phyloP scores from a whole-genome alignment of 2,329 filamentous ascomycete species.

The Exophiala dermatitidis region DNA sequence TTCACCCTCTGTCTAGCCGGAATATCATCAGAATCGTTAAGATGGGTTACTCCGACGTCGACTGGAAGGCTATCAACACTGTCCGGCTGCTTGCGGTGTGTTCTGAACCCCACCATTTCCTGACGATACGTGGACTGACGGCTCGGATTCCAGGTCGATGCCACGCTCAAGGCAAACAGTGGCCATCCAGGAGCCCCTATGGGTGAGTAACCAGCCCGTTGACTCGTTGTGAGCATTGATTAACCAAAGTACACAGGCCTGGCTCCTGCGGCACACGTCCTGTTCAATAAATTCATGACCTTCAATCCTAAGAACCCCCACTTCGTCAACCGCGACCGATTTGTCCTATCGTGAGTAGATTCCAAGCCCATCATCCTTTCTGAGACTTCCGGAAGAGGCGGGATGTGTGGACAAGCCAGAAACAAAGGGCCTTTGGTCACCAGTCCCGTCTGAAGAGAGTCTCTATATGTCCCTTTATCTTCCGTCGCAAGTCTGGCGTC shows the following conservation, averaged over 20 bases:
- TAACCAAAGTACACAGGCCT: conserved; percentile 46
- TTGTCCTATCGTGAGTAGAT: conserved; percentile 87
- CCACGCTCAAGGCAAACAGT: conserved; percentile 89
- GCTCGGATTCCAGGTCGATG: conserved; percentile 68
- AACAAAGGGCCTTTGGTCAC: too few species aligned
- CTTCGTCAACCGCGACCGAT: conserved; percentile 96
- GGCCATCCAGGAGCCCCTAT: conserved; percentile 98
- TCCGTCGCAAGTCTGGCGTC: neutral
- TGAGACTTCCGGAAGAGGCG: neutral
- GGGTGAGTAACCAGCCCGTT: conserved; percentile 34
- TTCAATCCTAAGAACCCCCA: conserved; percentile 99
- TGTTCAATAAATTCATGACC: conserved; percentile 98
- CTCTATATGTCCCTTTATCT: neutral
- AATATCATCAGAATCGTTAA: conserved; percentile 33
- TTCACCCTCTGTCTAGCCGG: conserved; percentile 2
- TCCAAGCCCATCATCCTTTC: neutral
- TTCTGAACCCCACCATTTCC: conserved; percentile 31
- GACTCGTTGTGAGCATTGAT: neutral
- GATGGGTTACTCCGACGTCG: conserved; percentile 84
- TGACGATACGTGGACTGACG: conserved; percentile 6
- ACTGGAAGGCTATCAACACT: conserved; percentile 93
- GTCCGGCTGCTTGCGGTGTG: conserved; percentile 93
- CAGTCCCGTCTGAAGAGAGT: neutral
- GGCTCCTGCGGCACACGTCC: conserved; percentile 91
- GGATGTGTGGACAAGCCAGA: neutral